phyloP scores from a whole-genome alignment of 148 eudicot genomes.

The Amaranthus cruentus region DNA sequence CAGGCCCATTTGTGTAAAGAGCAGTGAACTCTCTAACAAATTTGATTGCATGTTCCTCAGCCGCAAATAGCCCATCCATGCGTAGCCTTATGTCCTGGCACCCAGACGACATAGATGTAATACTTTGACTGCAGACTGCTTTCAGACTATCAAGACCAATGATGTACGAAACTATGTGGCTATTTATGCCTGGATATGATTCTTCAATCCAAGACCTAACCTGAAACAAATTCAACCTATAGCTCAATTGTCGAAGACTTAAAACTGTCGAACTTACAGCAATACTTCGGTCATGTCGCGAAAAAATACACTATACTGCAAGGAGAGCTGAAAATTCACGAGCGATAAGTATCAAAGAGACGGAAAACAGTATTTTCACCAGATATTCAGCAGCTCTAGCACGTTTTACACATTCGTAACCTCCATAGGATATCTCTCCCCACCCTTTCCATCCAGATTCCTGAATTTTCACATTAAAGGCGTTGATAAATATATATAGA shows the following conservation, averaged over 20 bases:
- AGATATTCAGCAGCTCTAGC: slow-evolving; percentile 89
- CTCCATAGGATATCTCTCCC: slow-evolving; percentile 99
- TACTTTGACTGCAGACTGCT: slow-evolving; percentile 32
- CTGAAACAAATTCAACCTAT: slow-evolving; percentile 26
- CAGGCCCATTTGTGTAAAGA: slow-evolving; percentile 95
- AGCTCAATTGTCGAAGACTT: background rate
- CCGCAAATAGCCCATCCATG: slow-evolving; percentile 88
- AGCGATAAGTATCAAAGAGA: background rate
- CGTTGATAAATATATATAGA: background rate
- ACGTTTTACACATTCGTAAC: slow-evolving; percentile 66
- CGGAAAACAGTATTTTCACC: slow-evolving; percentile 34
- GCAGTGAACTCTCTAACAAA: slow-evolving; percentile 78
- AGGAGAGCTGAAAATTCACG: background rate
- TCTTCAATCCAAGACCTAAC: slow-evolving; percentile 97
- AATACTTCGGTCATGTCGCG: background rate
- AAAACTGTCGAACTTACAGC: background rate
- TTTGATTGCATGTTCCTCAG: slow-evolving; percentile 60
- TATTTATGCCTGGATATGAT: slow-evolving; percentile 52
- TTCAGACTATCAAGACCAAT: slow-evolving; percentile 95
- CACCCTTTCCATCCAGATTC: slow-evolving; percentile 98
- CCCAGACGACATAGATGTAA: slow-evolving; percentile 17
- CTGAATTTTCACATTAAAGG: slow-evolving; percentile 27
- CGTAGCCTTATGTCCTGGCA: slow-evolving; percentile 73
- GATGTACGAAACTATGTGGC: slow-evolving; percentile 62
- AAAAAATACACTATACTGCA: background rate